These are phyloP conservation scores for Suaeda aralocaspica DNA, from an alignment of 148 eudicot species.

Conservation along the genomic window DNA sequence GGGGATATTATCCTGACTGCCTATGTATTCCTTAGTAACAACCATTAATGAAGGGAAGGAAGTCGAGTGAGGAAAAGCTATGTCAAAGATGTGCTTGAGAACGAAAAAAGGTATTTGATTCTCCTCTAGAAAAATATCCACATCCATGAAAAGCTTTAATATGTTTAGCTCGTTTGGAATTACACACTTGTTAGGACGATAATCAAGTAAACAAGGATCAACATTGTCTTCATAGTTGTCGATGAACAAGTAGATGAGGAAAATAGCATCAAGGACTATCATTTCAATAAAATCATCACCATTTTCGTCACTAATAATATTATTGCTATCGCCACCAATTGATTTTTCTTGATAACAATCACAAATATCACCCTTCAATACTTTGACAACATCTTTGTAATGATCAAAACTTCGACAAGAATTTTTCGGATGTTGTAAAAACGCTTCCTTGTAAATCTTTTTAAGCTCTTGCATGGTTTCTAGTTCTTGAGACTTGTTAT, in stretches of 20 bases:
- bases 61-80: not conserved
- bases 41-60: not conserved
- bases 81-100: not conserved
- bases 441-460: not conserved
- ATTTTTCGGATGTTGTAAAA: not conserved
- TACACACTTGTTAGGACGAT: not conserved
- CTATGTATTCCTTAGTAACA: not conserved
- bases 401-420: not conserved
- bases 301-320: too few relatives aligned
- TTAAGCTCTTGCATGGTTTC: slow-evolving; percentile 17
- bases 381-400: not conserved
- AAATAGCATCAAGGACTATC: slow-evolving; percentile 17
- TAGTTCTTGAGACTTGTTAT: not conserved
- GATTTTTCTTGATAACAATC: not conserved
- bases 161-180: not conserved
- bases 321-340: too few relatives aligned
- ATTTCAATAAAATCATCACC: not conserved
- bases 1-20: too few relatives aligned
- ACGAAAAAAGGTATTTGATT: slow-evolving; percentile 23
- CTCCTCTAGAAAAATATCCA: slow-evolving; percentile 9
- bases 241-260: slow-evolving; percentile 1
- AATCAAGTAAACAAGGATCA: not conserved
- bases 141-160: not conserved
- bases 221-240: not conserved
- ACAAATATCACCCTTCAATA: not conserved